phyloP scores from a whole-genome alignment of 2,329 filamentous ascomycete genomes.

The Pseudogymnoascus sp. region DNA sequence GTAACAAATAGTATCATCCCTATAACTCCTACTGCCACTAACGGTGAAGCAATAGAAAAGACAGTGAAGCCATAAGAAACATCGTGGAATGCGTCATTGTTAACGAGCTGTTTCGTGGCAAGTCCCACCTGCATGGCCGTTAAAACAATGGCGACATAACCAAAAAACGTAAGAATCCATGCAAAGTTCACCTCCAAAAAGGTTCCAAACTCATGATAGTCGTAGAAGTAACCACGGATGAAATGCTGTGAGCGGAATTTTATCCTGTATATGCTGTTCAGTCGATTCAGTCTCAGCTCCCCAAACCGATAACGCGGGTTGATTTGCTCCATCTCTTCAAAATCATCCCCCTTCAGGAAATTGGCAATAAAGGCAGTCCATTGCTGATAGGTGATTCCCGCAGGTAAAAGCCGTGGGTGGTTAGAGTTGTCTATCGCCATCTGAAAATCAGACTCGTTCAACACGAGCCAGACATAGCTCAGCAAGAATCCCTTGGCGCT shows the following conservation, averaged over 20 bases:
- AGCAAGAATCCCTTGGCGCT: slow-evolving; percentile 27
- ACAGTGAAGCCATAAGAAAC: slow-evolving; percentile 40
- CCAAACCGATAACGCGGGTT: slow-evolving; percentile 28
- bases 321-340: slow-evolving; percentile 16
- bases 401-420: slow-evolving; percentile 22
- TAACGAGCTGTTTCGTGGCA: slow-evolving; percentile 27
- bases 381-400: slow-evolving; percentile 9
- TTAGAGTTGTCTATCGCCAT: slow-evolving; percentile 25
- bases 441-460: slow-evolving; percentile 28
- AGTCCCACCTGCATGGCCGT: slow-evolving; percentile 43
- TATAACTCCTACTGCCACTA: slow-evolving; percentile 18
- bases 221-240: slow-evolving; percentile 12
- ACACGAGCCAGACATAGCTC: slow-evolving; percentile 28
- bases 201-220: slow-evolving; percentile 27
- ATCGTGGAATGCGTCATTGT: slow-evolving; percentile 33
- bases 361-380: slow-evolving; percentile 23
- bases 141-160: slow-evolving; percentile 37
- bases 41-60: slow-evolving; percentile 37
- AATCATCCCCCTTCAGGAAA: slow-evolving; percentile 13
- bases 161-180: slow-evolving; percentile 32
- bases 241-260: slow-evolving; percentile 2
- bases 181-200: slow-evolving; percentile 37
- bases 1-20: neutral
- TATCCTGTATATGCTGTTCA: slow-evolving; percentile 23
- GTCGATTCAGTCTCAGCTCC: slow-evolving; percentile 27